phyloP scores from a whole-genome alignment of 73 alveolate genomes.

The Paramecium caudatum region DNA sequence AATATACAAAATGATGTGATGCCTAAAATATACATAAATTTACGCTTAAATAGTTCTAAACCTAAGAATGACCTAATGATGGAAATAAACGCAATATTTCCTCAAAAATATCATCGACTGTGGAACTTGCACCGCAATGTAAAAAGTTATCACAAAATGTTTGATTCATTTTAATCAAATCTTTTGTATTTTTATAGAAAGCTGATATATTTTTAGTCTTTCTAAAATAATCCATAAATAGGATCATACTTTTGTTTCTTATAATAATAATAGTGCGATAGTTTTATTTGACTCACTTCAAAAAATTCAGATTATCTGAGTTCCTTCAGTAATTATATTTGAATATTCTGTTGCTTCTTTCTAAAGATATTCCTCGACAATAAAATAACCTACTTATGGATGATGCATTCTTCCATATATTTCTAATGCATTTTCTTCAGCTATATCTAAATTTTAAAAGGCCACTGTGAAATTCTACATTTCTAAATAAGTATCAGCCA shows the following conservation, averaged over 20 bases:
- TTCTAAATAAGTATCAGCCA: not conserved
- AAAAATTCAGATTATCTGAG: not conserved
- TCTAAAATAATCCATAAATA: not conserved
- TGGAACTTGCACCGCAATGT: not conserved
- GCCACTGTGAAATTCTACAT: not conserved
- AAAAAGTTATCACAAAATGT: slow-evolving; percentile 7
- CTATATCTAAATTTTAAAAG: not conserved
- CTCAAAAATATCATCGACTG: not conserved
- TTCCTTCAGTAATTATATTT: slow-evolving; percentile 5
- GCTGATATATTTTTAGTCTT: not conserved
- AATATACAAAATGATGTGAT: slow-evolving; percentile 8
- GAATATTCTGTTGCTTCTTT: not conserved
- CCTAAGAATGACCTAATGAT: not conserved
- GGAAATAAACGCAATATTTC: slow-evolving; percentile 38
- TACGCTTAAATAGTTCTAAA: slow-evolving; percentile 18
- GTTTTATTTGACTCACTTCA: slow-evolving; percentile 16
- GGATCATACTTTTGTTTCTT: not conserved
- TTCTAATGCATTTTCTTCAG: slow-evolving; percentile 37
- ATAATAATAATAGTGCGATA: not conserved
- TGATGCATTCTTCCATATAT: slow-evolving; percentile 2
- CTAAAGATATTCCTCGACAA: not conserved
- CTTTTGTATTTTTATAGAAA: not conserved
- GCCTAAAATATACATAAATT: not conserved
- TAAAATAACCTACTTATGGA: slow-evolving; percentile 21
- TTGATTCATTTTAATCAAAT: not conserved